Evolutionary conservation across 192 early-diverging fungal species (phyloP).

Genomic region (Backusella sp.): DNA sequence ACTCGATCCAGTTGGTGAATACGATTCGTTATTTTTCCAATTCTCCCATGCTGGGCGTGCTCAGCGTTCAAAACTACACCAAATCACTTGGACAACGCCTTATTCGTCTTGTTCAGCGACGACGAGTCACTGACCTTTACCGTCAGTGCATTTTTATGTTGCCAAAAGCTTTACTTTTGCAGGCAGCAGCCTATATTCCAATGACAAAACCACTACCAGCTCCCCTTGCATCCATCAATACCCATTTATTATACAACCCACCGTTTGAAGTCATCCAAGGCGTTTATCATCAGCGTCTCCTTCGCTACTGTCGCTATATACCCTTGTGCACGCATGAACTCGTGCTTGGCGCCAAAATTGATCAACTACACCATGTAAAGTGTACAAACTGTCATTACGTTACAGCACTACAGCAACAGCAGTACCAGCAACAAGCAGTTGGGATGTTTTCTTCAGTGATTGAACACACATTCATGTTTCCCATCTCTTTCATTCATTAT

Average conservation of each 20-base stretch:
- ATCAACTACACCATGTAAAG: background rate
- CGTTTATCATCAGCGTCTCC: constrained; percentile 4
- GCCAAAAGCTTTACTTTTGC: constrained; percentile 27
- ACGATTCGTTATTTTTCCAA: background rate
- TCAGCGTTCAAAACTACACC: constrained; percentile 1
- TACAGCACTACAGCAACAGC: background rate
- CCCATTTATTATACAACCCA: background rate
- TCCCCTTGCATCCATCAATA: background rate
- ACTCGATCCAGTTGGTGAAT: background rate
- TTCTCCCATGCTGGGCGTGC: constrained; percentile 12
- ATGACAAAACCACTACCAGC: constrained; percentile 19
- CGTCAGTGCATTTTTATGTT: constrained; percentile 15
- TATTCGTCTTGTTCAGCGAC: constrained; percentile 1
- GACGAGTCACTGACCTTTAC: background rate
- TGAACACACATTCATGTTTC: constrained; percentile 11
- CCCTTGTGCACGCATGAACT: constrained; percentile 16
- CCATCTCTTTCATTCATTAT: constrained; percentile 13
- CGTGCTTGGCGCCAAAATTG: constrained; percentile 3
- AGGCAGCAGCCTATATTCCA: constrained; percentile 27
- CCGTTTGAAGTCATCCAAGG: constrained; percentile 5
- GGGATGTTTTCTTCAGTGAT: background rate
- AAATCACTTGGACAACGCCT: constrained; percentile 8
- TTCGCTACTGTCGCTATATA: constrained; percentile 13
- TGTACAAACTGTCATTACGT: background rate
- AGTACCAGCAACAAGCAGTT: background rate